Conservation (phyloP, 1,139 yeast species). For the Zhuliangozyma blackwelliae region DNA sequence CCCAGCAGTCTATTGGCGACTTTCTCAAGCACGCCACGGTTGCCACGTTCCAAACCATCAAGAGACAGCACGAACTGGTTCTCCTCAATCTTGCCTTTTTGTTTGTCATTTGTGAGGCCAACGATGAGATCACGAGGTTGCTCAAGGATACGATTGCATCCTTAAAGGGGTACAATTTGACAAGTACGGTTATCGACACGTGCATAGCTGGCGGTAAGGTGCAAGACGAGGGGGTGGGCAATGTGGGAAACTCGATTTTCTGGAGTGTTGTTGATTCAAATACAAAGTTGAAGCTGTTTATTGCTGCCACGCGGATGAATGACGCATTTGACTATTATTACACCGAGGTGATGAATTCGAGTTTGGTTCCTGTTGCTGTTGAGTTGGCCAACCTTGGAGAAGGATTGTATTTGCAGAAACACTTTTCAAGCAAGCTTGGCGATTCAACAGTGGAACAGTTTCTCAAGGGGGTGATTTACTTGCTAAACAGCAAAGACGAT, state of each 20-base stretch:
- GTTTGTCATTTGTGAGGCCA: slow-evolving; percentile 29
- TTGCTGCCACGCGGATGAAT: slow-evolving; percentile 17
- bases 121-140: slow-evolving; percentile 22
- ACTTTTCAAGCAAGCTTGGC: slow-evolving; percentile 20
- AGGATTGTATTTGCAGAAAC: slow-evolving; percentile 19
- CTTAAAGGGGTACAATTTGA: slow-evolving; percentile 20
- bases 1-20: slow-evolving; percentile 11
- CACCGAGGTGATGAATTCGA: slow-evolving; percentile 2
- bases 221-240: slow-evolving; percentile 12
- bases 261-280: slow-evolving; percentile 23
- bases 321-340: slow-evolving; percentile 26
- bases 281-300: slow-evolving; percentile 17
- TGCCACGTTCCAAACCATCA: slow-evolving; percentile 23
- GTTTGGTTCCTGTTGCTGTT: slow-evolving; percentile 10
- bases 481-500: slow-evolving; percentile 25
- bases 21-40: slow-evolving; percentile 22
- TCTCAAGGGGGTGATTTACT: slow-evolving; percentile 32
- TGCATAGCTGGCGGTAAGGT: slow-evolving; percentile 14
- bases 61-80: slow-evolving; percentile 21
- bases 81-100: slow-evolving; percentile 23
- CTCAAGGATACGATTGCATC: slow-evolving; percentile 23
- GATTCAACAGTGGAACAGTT: slow-evolving; percentile 17
- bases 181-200: slow-evolving; percentile 26
- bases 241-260: slow-evolving; percentile 22
- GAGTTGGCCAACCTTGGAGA: slow-evolving; percentile 30